Evolutionary conservation across 805 yeast genomes (phyloP), one percentile per base, ranked within the genome.

Genomic region (Candida pseudoglaebosa): DNA sequence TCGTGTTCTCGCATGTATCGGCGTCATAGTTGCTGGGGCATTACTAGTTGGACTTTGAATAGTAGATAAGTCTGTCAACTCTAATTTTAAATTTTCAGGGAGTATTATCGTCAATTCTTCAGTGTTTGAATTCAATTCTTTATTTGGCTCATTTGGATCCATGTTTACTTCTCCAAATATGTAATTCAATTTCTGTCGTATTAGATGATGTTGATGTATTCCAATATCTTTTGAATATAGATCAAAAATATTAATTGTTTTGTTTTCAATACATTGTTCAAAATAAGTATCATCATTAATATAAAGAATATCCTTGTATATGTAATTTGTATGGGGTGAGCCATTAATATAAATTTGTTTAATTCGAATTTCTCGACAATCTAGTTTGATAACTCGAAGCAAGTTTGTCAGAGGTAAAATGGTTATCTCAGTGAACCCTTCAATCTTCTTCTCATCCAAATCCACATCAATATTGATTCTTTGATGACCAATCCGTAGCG

Each of bases 371-470:
- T 86, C 87, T 38, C 95, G 76, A 42, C 95, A 86, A 57, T 93
- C 98, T 37, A 93, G 65, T 37, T 77, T 75, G 18, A 93, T 66
- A 8, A 66, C 64, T 41, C 75, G 77, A 32, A 91, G 63, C 1
- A 67, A 52, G 15, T 80, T 65, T 37, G 80, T 77, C 12, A 77
- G 64, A 0, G 99, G 97, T 13, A 85, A 70, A 2, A 90, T 68
- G 1, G 93, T 83, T 22, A 93, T 63, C 53, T 90, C 97, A 0
- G 97, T 88, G 47, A 76, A 72, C 12, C 98, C 99, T 0, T 53
- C 54, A 4, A 89, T 63, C 15, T 64, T 52, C 44, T 75, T 71
- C 13, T 70, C 66, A n/a, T 79, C 73, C 31, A 90, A 65, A 56
- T 89, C 95, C 3, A 91, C 78, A 55, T 90, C 95, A 14, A 91